Base-by-base conservation (phyloP, 176 grass and related monocot genomes). In the Triticum urartu region DNA sequence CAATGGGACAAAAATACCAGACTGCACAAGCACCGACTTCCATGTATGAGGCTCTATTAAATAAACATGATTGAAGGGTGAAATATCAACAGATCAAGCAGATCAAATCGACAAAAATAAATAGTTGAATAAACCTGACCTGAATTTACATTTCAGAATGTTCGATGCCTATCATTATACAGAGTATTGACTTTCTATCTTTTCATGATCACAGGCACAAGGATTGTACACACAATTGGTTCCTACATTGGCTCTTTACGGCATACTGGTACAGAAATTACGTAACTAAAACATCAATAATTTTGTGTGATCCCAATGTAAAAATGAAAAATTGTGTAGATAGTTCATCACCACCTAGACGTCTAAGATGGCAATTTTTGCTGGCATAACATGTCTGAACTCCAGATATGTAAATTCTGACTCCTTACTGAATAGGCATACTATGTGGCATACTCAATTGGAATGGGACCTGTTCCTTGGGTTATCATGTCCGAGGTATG, bases 391-490 rank as follows among this genome's bases (percentile, higher is more conserved):
- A 56, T 36, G n/a, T 52, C 42, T 65, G 15, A 79, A 54, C 21
- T 79, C 42, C 60, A 11, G 12, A 92, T 68, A 32, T 15, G 34
- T 60, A 81, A 64, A 79, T 32, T 15, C 34, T 85, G 35, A 81
- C 48, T 65, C 14, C 58, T 89, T 59, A 22, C 33, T 81, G 64
- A 78, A 89, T 78, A 97, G 91, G 88, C 93, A 30, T 97, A 97
- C 86, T 90, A 86, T 58, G 81, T 69, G 4, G 79, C 94, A 59
- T 97, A 84, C 85, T 91, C 91, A 62, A 83, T 94, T 67, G 94
- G 94, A 90, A 92, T 94, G 91, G 94, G 91, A 79, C 87, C 94
- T 79, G 91, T 97, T 92, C 94, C 94, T 65, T 93, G 91, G 89
- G 83, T 97, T 82, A 88, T 97, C 26, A 97, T 93, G 91, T 94